Base-by-base conservation (phyloP, 2,329 filamentous ascomycete species). In the Pezicula neosporulosa region DNA sequence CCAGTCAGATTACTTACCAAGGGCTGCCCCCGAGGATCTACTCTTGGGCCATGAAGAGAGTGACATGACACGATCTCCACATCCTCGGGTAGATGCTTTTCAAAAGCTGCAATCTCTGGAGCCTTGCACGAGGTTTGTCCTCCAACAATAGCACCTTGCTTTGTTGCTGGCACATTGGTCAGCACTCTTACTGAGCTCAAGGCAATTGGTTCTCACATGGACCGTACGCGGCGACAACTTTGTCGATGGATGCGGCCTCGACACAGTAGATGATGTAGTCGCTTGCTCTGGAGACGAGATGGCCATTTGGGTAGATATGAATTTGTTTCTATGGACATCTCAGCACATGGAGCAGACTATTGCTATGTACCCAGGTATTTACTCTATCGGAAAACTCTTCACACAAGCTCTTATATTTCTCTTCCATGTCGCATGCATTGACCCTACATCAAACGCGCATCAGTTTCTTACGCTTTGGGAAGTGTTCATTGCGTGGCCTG, bases 181-280 rank as follows among this genome's bases (percentile, higher is more conserved):
- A 62, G 53, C 51, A 53, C 28, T 13, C n/a, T 21, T 15, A 28
- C 39, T 47, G 48, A 48, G 24, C 48, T 16, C 19, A 49, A n/a
- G 12, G 18, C 15, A 49, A 51, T 50, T 10, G 33, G 42, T 27
- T 15, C 86, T 77, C 90, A 96, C 91, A 97, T 63, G 93, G 93
- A 58, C 92, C 94, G 70, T 90, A 99, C 64, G 87, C 78, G 56
- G 86, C 87, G 64, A 97, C 94, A 63, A 97, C 89, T 60, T 80
- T 81, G 68, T 90, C 88, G 70, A 99, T 96, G 59, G 86, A 82
- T 63, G 91, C 90, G 56, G 94, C 94, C 73, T 97, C 93, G 71
- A 99, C 94, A 72, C 89, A 96, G 80, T 99, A 99, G 68, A 99
- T 91, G 74, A 97, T 96, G 72, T 92, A 97, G 79, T 97, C 93